Evolutionary conservation across 495 filamentous ascomycete species (phyloP), one percentile per base, ranked within the genome.

Genomic region (Penicillium psychrofluorescens): DNA sequence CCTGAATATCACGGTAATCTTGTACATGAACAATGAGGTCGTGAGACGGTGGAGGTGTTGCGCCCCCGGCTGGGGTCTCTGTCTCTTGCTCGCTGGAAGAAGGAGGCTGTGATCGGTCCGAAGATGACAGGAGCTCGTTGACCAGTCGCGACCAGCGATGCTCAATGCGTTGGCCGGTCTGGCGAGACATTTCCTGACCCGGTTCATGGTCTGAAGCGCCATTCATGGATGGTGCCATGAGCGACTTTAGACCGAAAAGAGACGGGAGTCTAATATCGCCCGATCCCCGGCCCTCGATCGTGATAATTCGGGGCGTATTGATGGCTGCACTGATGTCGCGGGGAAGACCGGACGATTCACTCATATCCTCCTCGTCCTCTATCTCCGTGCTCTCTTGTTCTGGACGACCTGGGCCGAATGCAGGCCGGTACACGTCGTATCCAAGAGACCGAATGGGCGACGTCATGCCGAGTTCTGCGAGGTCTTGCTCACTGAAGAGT

Each of bases 1-100:
- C 66, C 50, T 73, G 76, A 10, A 96, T 70, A 35, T 92, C 85
- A 22, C 79, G 78, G 54, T 88, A 88, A 56, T 95, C 90, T 51
- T 83, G 78, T 8, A 97, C 62, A 38, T 89, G 84, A 8, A 98
- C 66, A 45, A 96, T 87, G n/a, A 72, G 57, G 33, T 66, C 72
- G 33, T 58, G 57, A 29, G 51, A 29, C 14, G 56, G 50, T n/a
- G 38, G 41, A 34, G 45, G 43, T n/a, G 53, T 50, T 15, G 29
- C 31, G 13, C 40, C 28, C 6, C 45, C 38, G 5, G 22, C 22
- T 22, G 22, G 22, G 3, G 22, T 0, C 22, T 22, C 22, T 22
- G 22, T 22, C 22, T 22, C 22, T 22, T 22, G 27, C 29, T 49
- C 49, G 22, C 40, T 41, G 34, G 49, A 29, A 9, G 16, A 12